Conservation (phyloP, 495 filamentous ascomycete genomes). For the Gamarada debralockiae region DNA sequence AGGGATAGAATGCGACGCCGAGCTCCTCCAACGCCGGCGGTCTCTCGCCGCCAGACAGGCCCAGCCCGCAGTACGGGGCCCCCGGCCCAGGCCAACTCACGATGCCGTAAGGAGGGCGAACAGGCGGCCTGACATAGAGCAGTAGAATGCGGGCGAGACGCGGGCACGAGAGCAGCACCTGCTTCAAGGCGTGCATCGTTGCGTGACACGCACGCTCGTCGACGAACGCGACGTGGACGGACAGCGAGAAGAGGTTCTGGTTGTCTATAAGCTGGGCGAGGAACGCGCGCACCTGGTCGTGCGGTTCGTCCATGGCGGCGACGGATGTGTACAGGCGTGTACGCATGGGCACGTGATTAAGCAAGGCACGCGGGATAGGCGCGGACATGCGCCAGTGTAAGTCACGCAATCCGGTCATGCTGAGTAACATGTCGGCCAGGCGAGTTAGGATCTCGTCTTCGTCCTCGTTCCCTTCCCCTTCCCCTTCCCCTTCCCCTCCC, state of each 20-base stretch:
- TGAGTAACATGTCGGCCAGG: slow-evolving; percentile 4
- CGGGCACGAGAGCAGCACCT: slow-evolving; percentile 15
- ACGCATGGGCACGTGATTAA: slow-evolving; percentile 1
- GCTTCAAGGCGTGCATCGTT: slow-evolving; percentile 12
- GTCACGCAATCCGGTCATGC: slow-evolving; percentile 13
- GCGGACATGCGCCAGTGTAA: neutral
- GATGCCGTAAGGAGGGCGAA: neutral
- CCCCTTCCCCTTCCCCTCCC: too few relatives aligned
- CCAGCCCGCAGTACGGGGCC: slow-evolving; percentile 16
- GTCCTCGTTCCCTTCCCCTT: too few relatives aligned
- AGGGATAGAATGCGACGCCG: slow-evolving; percentile 4
- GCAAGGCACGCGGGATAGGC: neutral
- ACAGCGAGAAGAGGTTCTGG: slow-evolving; percentile 14
- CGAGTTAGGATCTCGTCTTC: slow-evolving; percentile 6
- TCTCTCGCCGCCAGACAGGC: slow-evolving; percentile 13
- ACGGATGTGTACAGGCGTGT: slow-evolving; percentile 1
- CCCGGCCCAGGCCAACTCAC: neutral
- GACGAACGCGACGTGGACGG: slow-evolving; percentile 7
- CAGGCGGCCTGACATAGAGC: slow-evolving; percentile 11
- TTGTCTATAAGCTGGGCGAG: slow-evolving; percentile 12
- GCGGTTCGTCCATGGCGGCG: neutral
- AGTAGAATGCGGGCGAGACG: slow-evolving; percentile 9
- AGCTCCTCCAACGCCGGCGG: slow-evolving; percentile 14
- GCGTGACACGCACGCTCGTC: slow-evolving; percentile 5
- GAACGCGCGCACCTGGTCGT: slow-evolving; percentile 2